Evolutionary conservation across 208 protist genomes (phyloP).

Genomic region (Leptomonas pyrrhocoris): DNA sequence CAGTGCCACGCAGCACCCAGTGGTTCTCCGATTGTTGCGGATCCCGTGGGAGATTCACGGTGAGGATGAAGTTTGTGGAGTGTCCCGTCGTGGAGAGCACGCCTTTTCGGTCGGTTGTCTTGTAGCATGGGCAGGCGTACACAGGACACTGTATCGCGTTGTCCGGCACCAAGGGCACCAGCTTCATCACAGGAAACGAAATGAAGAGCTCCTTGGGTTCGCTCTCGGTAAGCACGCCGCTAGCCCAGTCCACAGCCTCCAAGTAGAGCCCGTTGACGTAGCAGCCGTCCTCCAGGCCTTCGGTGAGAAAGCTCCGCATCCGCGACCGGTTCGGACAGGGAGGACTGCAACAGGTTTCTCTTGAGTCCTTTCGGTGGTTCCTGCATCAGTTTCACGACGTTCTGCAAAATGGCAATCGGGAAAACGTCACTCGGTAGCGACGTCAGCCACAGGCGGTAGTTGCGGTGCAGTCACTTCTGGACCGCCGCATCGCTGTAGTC

Average conservation of each 20-base stretch:
- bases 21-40: conserved; percentile 72
- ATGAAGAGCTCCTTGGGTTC: conserved; percentile 92
- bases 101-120: conserved; percentile 93
- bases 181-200: conserved; percentile 77
- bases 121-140: conserved; percentile 96
- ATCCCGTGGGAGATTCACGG: conserved; percentile 84
- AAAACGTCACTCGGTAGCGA: too few species aligned
- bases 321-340: conserved; percentile 88
- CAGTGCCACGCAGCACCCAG: conserved; percentile 91
- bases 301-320: too few species aligned
- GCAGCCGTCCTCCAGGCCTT: conserved; percentile 84
- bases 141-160: conserved; percentile 50
- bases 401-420: too few species aligned
- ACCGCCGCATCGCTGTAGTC: too few species aligned
- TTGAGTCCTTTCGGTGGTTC: conserved; percentile 97
- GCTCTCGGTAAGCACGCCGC: conserved; percentile 81
- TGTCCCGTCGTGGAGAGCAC: too few species aligned
- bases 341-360: conserved; percentile 96
- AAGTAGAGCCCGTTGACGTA: conserved; percentile 92
- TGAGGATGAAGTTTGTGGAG: too few species aligned
- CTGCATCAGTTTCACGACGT: conserved; percentile 98
- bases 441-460: too few species aligned
- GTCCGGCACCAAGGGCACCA: conserved; percentile 63
- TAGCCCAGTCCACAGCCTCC: conserved; percentile 89
- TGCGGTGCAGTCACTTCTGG: too few species aligned